Percentiles rank a stretch among this genome's conserved stretches.
Conservation (phyloP, 176 grass and related monocot species). For the Eleusine coracana region DNA sequence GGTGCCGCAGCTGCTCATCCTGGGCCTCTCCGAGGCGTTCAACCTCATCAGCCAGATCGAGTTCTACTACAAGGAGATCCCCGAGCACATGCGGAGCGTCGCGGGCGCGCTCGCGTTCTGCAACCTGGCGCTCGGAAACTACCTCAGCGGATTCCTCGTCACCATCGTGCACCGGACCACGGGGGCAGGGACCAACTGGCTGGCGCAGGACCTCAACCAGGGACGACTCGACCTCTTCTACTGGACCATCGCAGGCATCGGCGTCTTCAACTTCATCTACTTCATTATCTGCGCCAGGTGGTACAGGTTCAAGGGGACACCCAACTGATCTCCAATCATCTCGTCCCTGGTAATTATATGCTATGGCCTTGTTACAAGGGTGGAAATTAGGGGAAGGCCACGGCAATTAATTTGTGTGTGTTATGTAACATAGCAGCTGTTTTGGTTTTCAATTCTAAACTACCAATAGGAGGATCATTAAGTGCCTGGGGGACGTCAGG, state of each 20-base stretch:
- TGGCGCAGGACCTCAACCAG: conserved; percentile 88
- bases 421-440: conserved; percentile 19
- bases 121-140: conserved; percentile 83
- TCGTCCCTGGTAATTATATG: conserved; percentile 18
- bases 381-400: conserved; percentile 32
- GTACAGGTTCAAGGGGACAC: conserved; percentile 87
- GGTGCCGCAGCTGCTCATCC: conserved; percentile 84
- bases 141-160: conserved; percentile 85
- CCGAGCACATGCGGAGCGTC: conserved; percentile 96
- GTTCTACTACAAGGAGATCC: conserved; percentile 99
- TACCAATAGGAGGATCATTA: conserved; percentile 27
- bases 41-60: conserved; percentile 99
- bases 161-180: conserved; percentile 67
- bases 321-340: conserved; percentile 31
- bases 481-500: not conserved
- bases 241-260: conserved; percentile 77
- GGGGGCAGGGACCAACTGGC: conserved; percentile 55
- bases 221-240: conserved; percentile 89
- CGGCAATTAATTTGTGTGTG: conserved; percentile 34
- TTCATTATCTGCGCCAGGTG: conserved; percentile 82
- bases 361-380: not conserved
- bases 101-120: conserved; percentile 86
- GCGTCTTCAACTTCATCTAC: conserved; percentile 83
- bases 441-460: conserved; percentile 16
- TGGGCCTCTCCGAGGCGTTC: conserved; percentile 89